phyloP scores from a whole-genome alignment of 73 alveolate genomes.

The Paramecium biaurelia region DNA sequence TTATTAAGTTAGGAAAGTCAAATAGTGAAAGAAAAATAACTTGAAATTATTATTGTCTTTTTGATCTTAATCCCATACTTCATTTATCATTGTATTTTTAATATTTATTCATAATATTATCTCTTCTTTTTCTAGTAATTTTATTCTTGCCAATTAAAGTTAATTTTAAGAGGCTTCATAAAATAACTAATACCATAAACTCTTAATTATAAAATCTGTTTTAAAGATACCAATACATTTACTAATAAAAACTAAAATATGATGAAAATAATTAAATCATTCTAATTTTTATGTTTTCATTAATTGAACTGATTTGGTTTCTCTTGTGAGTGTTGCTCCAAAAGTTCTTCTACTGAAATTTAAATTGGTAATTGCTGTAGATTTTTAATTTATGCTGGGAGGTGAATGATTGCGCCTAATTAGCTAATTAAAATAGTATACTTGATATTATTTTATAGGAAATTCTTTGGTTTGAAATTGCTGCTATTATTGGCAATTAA shows the following conservation, averaged over 20 bases:
- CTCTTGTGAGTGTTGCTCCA: background rate
- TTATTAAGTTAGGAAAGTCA: too few relatives aligned
- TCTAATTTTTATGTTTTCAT: slow-evolving; percentile 1
- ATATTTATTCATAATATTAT: too few relatives aligned
- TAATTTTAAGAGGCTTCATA: too few relatives aligned
- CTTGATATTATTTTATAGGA: background rate
- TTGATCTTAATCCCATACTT: too few relatives aligned
- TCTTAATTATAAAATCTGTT: background rate
- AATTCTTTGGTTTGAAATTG: slow-evolving; percentile 23
- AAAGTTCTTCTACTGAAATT: slow-evolving; percentile 25
- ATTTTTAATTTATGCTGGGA: background rate
- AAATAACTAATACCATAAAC: background rate
- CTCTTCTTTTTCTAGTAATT: too few relatives aligned
- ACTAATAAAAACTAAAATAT: too few relatives aligned
- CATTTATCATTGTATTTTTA: too few relatives aligned
- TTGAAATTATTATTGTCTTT: too few relatives aligned
- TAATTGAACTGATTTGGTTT: slow-evolving; percentile 11
- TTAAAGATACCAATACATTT: too few relatives aligned
- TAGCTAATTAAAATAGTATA: background rate
- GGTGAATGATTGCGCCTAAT: slow-evolving; percentile 1
- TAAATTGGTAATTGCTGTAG: slow-evolving; percentile 30
- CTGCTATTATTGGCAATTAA: background rate
- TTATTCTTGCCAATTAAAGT: too few relatives aligned
- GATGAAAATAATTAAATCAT: background rate
- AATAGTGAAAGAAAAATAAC: too few relatives aligned